Percentiles rank a stretch among this genome's conserved stretches.
phyloP scores from a whole-genome alignment of 2,329 filamentous ascomycete species.

The Epichloe sibirici region DNA sequence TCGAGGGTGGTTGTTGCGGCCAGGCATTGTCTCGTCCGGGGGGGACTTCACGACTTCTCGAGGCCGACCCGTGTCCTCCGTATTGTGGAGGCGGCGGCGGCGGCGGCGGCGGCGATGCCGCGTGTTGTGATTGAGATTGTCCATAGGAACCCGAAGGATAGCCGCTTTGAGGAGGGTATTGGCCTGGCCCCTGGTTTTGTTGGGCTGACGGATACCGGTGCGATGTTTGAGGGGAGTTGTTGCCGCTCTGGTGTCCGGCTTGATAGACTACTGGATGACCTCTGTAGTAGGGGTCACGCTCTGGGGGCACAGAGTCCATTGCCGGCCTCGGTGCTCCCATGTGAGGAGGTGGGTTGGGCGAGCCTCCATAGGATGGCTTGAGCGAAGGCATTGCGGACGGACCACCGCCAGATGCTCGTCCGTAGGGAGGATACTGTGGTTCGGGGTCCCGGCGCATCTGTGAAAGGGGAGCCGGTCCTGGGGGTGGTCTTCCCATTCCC shows the following conservation, averaged over 20 bases:
- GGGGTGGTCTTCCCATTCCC: constrained; percentile 26
- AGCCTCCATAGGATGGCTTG: constrained; percentile 39
- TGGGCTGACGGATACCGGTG: constrained; percentile 34
- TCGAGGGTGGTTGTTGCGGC: constrained; percentile 13
- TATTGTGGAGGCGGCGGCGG: constrained; percentile 18
- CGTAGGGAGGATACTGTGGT: constrained; percentile 34
- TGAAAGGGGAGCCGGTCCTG: constrained; percentile 25
- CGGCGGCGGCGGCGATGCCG: constrained; percentile 40
- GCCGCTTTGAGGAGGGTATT: constrained; percentile 31
- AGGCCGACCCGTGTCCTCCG: constrained; percentile 30
- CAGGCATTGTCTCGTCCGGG: constrained; percentile 25
- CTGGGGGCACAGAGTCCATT: constrained; percentile 25
- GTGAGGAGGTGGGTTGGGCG: constrained; percentile 35
- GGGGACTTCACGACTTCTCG: constrained; percentile 30
- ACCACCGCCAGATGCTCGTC: constrained; percentile 22
- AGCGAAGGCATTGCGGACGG: constrained; percentile 40
- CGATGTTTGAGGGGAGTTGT: constrained; percentile 34
- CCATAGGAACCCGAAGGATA: constrained; percentile 31
- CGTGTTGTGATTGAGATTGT: constrained; percentile 24
- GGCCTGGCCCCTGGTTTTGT: constrained; percentile 17
- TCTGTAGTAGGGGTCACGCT: constrained; percentile 36
- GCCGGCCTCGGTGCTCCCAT: constrained; percentile 32
- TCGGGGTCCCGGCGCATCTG: constrained; percentile 39
- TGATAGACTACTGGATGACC: constrained; percentile 26
- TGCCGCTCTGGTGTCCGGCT: constrained; percentile 22